These are phyloP conservation scores for Aurifilum marmelostoma DNA, from an alignment of 2,329 filamentous ascomycete genomes.

Conservation along the genomic window DNA sequence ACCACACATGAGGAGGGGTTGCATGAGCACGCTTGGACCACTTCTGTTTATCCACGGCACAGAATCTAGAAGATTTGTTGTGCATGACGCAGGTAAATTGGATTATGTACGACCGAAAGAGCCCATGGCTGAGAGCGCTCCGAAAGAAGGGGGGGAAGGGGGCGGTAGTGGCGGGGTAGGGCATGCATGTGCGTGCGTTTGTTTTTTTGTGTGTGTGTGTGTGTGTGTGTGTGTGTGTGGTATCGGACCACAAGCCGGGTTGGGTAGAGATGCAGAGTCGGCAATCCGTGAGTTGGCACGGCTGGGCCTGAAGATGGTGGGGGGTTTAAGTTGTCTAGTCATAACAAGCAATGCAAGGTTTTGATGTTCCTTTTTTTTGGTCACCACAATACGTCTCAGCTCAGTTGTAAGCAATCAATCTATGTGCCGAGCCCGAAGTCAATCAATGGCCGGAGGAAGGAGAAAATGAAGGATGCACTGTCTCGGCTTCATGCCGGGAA, in stretches of 20 bases:
- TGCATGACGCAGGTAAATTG: not conserved
- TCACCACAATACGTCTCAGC: not conserved
- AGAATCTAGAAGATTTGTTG: not conserved
- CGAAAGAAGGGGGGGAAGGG: not conserved
- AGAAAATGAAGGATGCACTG: not conserved
- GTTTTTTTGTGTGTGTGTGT: not conserved
- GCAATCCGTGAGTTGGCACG: not conserved
- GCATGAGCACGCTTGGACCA: not conserved
- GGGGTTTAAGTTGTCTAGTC: not conserved
- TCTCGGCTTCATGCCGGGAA: constrained; percentile 1
- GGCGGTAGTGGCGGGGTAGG: not conserved
- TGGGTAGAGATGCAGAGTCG: not conserved
- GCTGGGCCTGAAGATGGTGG: not conserved
- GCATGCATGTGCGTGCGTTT: not conserved
- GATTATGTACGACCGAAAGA: not conserved
- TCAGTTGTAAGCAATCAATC: not conserved
- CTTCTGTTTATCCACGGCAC: not conserved
- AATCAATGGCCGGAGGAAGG: not conserved
- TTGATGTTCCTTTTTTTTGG: not conserved
- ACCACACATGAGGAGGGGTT: not conserved
- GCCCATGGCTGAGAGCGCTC: not conserved
- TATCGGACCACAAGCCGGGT: not conserved
- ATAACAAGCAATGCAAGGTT: not conserved
- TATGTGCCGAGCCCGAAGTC: not conserved
- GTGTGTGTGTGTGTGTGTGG: not conserved